These are phyloP conservation scores for Xylaria sp. DNA, from an alignment of 2,329 filamentous ascomycete genomes.

Conservation along the genomic window DNA sequence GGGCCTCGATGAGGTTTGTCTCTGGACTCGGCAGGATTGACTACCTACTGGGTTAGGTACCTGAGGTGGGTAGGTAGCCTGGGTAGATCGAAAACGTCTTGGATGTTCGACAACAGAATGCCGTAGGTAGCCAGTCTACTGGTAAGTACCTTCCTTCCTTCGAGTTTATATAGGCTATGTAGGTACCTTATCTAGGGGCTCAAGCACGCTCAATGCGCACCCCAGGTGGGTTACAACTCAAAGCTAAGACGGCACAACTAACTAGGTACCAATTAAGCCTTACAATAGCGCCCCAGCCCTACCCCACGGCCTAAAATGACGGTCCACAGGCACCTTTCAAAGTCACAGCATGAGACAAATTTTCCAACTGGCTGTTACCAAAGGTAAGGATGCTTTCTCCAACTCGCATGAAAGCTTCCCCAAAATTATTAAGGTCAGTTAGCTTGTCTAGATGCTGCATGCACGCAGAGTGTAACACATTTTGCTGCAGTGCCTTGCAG, in stretches of 20 bases:
- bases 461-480: not conserved
- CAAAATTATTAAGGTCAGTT: too few species aligned
- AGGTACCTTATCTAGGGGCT: too few species aligned
- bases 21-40: slow-evolving; percentile 3
- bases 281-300: not conserved
- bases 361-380: not conserved
- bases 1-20: slow-evolving; percentile 11
- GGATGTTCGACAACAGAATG: too few species aligned
- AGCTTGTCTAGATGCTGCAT: not conserved
- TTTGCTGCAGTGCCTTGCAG: not conserved
- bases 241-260: not conserved
- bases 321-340: too few species aligned
- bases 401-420: not conserved
- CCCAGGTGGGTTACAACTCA: not conserved
- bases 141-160: too few species aligned
- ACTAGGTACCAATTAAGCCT: too few species aligned
- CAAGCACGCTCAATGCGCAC: not conserved
- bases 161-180: too few species aligned
- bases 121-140: too few species aligned
- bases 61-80: too few species aligned
- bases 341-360: not conserved
- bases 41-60: not conserved
- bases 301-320: too few species aligned
- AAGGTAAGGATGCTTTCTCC: slow-evolving; percentile 18
- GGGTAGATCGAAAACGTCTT: too few species aligned